These are phyloP conservation scores for Fusarium dlaminii DNA, from an alignment of 2,329 filamentous ascomycete genomes.

Conservation along the genomic window DNA sequence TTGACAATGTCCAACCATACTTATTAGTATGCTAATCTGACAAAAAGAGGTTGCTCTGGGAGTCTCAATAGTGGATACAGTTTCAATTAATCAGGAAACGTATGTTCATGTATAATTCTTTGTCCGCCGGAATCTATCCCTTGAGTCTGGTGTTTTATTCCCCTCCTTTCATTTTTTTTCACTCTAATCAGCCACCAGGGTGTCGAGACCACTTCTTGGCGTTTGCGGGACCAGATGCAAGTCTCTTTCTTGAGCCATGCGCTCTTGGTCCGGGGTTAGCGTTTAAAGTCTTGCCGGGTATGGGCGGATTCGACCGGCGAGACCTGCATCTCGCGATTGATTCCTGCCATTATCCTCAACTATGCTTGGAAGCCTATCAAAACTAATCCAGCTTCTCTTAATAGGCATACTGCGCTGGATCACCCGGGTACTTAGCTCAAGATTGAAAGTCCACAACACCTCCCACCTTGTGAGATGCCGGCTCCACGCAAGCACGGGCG, in stretches of 20 bases:
- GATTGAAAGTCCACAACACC: conserved; percentile 4
- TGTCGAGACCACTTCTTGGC: conserved; percentile 28
- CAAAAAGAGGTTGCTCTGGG: not conserved
- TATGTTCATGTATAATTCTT: not conserved
- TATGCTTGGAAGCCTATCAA: not conserved
- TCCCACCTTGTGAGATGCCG: conserved; percentile 21
- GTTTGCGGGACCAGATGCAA: conserved; percentile 25
- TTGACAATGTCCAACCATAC: not conserved
- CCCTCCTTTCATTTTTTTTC: conserved; percentile 3
- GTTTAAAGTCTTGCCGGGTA: conserved; percentile 29
- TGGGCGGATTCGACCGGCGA: conserved; percentile 18
- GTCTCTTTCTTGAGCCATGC: conserved; percentile 28
- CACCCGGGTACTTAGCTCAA: conserved; percentile 9
- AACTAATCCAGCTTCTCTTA: not conserved
- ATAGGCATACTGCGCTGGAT: not conserved
- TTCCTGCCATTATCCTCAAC: not conserved
- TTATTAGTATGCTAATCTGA: not conserved
- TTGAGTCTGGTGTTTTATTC: not conserved
- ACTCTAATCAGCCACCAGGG: conserved; percentile 23
- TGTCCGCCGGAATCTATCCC: not conserved
- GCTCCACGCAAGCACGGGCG: conserved; percentile 23
- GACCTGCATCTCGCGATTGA: conserved; percentile 13
- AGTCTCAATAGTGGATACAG: not conserved
- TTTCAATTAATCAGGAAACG: not conserved
- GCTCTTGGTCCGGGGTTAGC: conserved; percentile 27